Base-by-base conservation (phyloP, 306 rosid species). In the Abrus precatorius region DNA sequence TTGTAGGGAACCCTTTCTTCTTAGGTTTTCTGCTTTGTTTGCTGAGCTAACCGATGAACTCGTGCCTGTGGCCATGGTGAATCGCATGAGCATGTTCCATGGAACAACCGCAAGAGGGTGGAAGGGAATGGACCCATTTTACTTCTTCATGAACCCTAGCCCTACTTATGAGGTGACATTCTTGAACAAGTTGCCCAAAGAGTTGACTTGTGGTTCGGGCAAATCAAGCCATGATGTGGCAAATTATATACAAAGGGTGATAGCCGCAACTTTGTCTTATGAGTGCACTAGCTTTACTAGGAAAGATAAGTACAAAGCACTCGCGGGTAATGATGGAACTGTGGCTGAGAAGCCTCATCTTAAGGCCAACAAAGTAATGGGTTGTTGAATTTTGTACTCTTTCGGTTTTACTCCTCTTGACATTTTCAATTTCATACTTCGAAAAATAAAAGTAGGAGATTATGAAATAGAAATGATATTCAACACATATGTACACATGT, bases 81-180 rank as follows among this genome's bases (percentile, higher is more conserved):
- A 92, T 44, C 64, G 87, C 13, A 92, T 95, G 98, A 92, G 89
- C 75, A 86, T 95, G 98, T 92, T 95, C 36, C 98, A 95, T 3
- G 97, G 98, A 6, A 95, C 97, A 1, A 95, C 97, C 0, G 95
- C 98, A 0, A 61, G 95, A 12, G 97, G 97, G 10, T 92, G 97
- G 95, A 95, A 95, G 34, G 97, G 97, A 28, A 90, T 95, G 97
- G 98, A 95, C 81, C 97, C 97, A 0, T 95, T 95, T 34, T 91
- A 92, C 88, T 91, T 95, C 85, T 90, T 91, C 89, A 92, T 92
- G 98, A 92, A 94, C 84, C 97, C 98, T 2, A 88, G 88, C 36
- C 97, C 97, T 2, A 74, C 86, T 1, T 94, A 94, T 41, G 98
- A 94, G 69, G 97, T 94, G 0, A 94, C 89, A 0, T 92, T 92